Conservation (phyloP, 2,329 filamentous ascomycete species). For the Fusarium sp. region DNA sequence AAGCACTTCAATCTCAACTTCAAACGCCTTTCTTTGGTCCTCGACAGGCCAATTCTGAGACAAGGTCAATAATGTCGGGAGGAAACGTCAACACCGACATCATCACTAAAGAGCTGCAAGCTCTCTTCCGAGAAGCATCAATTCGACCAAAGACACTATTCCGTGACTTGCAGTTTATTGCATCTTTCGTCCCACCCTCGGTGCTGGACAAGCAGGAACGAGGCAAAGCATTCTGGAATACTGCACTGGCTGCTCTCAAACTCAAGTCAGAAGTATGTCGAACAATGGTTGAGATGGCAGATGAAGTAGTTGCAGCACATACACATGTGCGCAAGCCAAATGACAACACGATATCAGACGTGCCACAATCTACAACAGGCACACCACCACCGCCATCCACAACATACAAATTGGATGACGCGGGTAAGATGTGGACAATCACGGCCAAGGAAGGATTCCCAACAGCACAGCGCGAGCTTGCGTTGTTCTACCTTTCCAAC, state of each 20-base stretch:
- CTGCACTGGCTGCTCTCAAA: constrained; percentile 86
- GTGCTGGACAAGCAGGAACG: constrained; percentile 71
- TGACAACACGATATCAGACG: constrained; percentile 48
- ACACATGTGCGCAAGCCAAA: constrained; percentile 69
- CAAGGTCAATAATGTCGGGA: constrained; percentile 61
- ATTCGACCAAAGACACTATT: constrained; percentile 85
- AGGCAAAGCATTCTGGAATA: constrained; percentile 89
- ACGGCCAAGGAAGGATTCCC: constrained; percentile 89
- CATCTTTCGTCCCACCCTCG: constrained; percentile 71
- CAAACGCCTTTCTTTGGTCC: constrained; percentile 50
- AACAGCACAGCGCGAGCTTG: constrained; percentile 91
- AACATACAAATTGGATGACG: constrained; percentile 80
- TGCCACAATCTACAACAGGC: constrained; percentile 52
- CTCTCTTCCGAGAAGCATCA: constrained; percentile 73
- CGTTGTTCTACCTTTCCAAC: constrained; percentile 91
- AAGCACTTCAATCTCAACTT: constrained; percentile 54
- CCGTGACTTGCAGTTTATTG: constrained; percentile 82
- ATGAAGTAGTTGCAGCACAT: constrained; percentile 69
- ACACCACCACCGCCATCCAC: constrained; percentile 64
- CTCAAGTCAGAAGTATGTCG: constrained; percentile 89
- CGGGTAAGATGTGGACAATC: constrained; percentile 89
- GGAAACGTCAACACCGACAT: constrained; percentile 69
- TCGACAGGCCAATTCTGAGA: constrained; percentile 60
- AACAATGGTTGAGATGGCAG: constrained; percentile 76
- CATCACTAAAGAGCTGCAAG: constrained; percentile 74